Base-by-base conservation (phyloP, 169 alveolate genomes). In the Plasmodium falciparum region DNA sequence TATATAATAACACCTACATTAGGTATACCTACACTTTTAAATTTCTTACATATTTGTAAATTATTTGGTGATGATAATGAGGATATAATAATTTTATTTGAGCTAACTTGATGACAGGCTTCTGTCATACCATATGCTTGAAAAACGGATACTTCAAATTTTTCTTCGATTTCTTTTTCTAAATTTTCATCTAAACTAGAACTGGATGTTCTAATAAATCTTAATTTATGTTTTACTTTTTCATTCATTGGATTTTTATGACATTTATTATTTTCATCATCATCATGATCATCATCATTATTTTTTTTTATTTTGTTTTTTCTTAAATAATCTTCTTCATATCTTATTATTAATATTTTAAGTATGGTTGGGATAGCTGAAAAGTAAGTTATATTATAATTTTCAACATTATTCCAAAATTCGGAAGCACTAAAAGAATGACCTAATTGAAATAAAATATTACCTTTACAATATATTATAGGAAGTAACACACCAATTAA, bases 111-210 rank as follows among this genome's bases (percentile, higher is more conserved):
- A 45, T 83, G 91, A 54, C 91, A 83, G 20, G 91, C 91, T 50
- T 83, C 91, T 13, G 91, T 83, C 91, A 83, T 83, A 12, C 91
- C 91, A 83, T 83, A 83, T 45, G 91, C 91, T 58, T 83, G 91
- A 9, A 58, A 56, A 33, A 83, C 74, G n/a, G 52, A 54, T 2
- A 73, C 59, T 73, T 67, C 85, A 72, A 83, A 83, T 59, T 83
- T 83, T 20, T 69, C 47, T 49, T 83, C 91, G 2, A 72, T 72
- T 83, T 83, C 85, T 56, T 61, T 67, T 69, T 83, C 91, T 62
- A 69, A 11, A 9, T 69, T 58, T 58, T 83, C 91, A 54, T 83
- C 91, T 50, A 83, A 61, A 22, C 43, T 47, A 8, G 91, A 83
- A 67, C 91, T 83, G 1, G 91, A 83, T 24, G 91, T 83, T 26